Base-by-base conservation (phyloP, 257 asterid genomes). In the Gynochthodes officinalis region DNA sequence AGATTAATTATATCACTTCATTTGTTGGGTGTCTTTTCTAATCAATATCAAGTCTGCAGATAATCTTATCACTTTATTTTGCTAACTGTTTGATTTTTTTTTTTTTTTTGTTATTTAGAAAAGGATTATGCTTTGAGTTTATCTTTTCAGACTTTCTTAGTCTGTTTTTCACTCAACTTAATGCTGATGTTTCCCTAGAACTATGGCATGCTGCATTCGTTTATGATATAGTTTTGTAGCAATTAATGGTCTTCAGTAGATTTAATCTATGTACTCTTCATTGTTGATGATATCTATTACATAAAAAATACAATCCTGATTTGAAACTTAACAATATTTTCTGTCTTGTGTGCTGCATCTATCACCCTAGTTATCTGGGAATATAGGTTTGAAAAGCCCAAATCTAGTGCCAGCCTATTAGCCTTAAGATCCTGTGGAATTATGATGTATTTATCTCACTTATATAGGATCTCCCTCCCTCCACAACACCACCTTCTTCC, bases 1-100 rank as follows among this genome's bases (percentile, higher is more conserved):
- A 49, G 8, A 58, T 78, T 71, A 18, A 33, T 67, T 21, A 43
- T n/a, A 59, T 63, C 59, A 37, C 60, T 63, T 23, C 40, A 49
- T 46, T 11, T 19, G 2, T 72, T 44, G 50, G 37, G 13, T 35
- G 7, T 72, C 11, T 32, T 32, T 62, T 23, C 9, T 39, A 46
- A 23, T 73, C 4, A 15, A 50, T 7, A 11, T 32, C 19, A 58
- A n/a, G 65, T 7, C 13, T 4, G 28, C 18, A 39, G 19, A n/a
- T 49, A 33, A 12, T 21, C 5, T 23, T 32, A 72, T 60, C 4
- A 12, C 27, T 59, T 46, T 30, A 44, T 30, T 70, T 42, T 15
- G 28, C n/a, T 33, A n/a, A 35, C 37, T 53, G 39, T 46, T 64
- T 53, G 3, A 35, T 23, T 44, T 28, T 16, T 23, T 40, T 16